Evolutionary conservation across 306 rosid genomes (phyloP).

Genomic region (Ceratonia siliqua): DNA sequence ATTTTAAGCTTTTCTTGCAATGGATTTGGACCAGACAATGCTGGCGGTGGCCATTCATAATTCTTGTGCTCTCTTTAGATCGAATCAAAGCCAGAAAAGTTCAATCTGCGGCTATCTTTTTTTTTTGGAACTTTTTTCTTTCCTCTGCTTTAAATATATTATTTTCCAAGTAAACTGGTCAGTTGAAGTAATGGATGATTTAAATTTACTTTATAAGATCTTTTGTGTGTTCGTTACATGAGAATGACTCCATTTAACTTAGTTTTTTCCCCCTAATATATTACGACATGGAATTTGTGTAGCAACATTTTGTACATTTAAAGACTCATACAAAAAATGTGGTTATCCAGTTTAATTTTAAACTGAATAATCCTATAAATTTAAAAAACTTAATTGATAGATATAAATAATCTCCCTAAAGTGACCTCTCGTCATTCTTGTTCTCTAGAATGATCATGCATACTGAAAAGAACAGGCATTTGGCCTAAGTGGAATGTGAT

Average conservation of each 20-base stretch:
- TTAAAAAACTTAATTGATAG: background rate
- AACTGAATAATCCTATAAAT: background rate
- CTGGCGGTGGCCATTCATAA: slow-evolving; percentile 32
- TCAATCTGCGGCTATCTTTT: slow-evolving; percentile 36
- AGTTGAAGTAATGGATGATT: slow-evolving; percentile 44
- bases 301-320: background rate
- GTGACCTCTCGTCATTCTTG: background rate
- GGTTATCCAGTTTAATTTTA: background rate
- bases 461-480: background rate
- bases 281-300: background rate
- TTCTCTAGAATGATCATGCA: background rate
- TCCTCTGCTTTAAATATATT: slow-evolving; percentile 21
- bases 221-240: background rate
- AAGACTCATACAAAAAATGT: background rate
- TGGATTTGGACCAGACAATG: slow-evolving; percentile 39
- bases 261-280: background rate
- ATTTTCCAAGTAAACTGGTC: slow-evolving; percentile 32
- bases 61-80: slow-evolving; percentile 41
- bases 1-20: slow-evolving; percentile 47
- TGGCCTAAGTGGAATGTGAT: background rate
- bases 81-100: slow-evolving; percentile 45
- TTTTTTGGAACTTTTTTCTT: slow-evolving; percentile 18
- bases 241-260: background rate
- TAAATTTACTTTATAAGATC: slow-evolving; percentile 26
- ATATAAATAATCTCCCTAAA: background rate